phyloP scores from a whole-genome alignment of 176 grass and related monocot species.

The Bolboschoenus planiculmis region DNA sequence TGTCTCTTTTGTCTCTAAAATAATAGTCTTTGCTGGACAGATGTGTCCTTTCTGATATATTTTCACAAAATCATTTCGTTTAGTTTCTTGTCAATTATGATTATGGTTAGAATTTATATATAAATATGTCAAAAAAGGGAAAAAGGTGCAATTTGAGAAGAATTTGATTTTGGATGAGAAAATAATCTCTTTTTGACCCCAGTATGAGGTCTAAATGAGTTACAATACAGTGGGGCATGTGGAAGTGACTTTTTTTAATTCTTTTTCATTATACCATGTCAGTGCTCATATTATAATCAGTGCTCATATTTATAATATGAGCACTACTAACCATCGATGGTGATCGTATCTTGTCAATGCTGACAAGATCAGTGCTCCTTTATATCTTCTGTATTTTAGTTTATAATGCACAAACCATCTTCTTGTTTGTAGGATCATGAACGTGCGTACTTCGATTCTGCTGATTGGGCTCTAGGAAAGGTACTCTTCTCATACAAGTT shows the following conservation, averaged over 20 bases:
- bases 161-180: not conserved
- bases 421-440: constrained; percentile 63
- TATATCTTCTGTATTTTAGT: too few relatives aligned
- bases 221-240: not conserved
- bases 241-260: not conserved
- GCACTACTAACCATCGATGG: not conserved
- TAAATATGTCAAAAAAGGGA: not conserved
- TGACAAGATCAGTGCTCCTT: not conserved
- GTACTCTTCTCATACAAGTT: constrained; percentile 23
- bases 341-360: not conserved
- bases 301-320: not conserved
- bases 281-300: not conserved
- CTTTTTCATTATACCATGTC: not conserved
- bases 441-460: constrained; percentile 89
- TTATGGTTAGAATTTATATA: not conserved
- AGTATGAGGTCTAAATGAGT: not conserved
- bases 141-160: not conserved
- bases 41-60: not conserved
- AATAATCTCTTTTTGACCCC: not conserved
- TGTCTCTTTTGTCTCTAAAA: not conserved
- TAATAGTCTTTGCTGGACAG: not conserved
- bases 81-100: not conserved
- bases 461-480: constrained; percentile 92
- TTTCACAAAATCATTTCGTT: not conserved
- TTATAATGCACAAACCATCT: constrained; percentile 7